These are phyloP conservation scores for Bacterosira constricta DNA, from an alignment of 108 stramenopile genomes.

Conservation along the genomic window DNA sequence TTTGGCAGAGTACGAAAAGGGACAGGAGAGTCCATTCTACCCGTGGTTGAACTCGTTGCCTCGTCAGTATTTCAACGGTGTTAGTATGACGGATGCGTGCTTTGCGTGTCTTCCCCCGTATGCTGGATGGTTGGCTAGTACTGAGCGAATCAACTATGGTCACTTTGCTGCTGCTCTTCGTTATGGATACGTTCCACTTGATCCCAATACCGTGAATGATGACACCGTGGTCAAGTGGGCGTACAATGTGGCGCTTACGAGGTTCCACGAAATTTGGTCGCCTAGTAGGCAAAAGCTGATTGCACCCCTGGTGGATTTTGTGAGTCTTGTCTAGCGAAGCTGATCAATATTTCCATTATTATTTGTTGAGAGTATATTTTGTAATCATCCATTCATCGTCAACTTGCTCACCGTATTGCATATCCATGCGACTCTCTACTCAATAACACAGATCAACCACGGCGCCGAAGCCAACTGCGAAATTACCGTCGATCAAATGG, in stretches of 20 bases:
- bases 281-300: constrained; percentile 29
- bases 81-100: constrained; percentile 35
- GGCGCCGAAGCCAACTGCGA: constrained; percentile 32
- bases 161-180: constrained; percentile 27
- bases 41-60: constrained; percentile 46
- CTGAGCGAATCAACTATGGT: constrained; percentile 29
- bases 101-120: constrained; percentile 45
- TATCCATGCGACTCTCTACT: neutral
- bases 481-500: constrained; percentile 33
- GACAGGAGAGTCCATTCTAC: constrained; percentile 22
- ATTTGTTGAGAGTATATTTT: too few species aligned
- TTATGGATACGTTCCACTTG: constrained; percentile 29
- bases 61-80: constrained; percentile 29
- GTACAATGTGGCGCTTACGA: constrained; percentile 41
- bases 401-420: neutral
- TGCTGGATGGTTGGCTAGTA: constrained; percentile 20
- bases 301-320: constrained; percentile 47
- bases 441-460: constrained; percentile 30
- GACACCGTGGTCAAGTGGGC: constrained; percentile 39
- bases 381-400: neutral
- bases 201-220: constrained; percentile 20
- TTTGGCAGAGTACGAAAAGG: constrained; percentile 36
- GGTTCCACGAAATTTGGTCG: constrained; percentile 36
- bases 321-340: neutral
- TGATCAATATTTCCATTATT: neutral